Base-by-base conservation (phyloP, 2,329 filamentous ascomycete species). In the Salinomyces thailandicus region DNA sequence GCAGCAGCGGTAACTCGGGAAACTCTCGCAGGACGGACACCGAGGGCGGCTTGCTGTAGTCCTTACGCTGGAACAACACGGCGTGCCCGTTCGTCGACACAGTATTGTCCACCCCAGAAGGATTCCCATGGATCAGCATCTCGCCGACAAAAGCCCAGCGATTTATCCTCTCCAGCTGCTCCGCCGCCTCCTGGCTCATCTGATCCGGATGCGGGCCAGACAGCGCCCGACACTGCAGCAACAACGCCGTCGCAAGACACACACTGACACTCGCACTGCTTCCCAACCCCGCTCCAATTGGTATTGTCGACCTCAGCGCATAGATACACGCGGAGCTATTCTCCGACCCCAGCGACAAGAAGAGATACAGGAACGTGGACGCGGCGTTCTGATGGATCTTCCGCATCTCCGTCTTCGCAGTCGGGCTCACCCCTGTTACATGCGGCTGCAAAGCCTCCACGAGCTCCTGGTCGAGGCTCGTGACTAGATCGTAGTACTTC, bases 111-210 rank as follows among this genome's bases (percentile, higher is more conserved):
- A 98, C 85, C 0, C 91, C 91, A 0, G 85, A 94, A 1, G 91
- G 91, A 54, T 93, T 96, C 24, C 89, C 91, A 57, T 98, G 91
- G 45, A 96, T 95, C 62, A 86, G 91, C 77, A 96, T 82, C 60
- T 98, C 91, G 16, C 82, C 82, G 1, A 98, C 91, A 60, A 95
- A 96, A 0, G 91, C 87, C 91, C 93, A 98, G 43, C 83, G 75
- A 61, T 98, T 98, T 63, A 98, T 95, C 45, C 89, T 78, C 64
- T 96, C 87, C 18, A 96, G 73, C 58, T 98, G 89, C 29, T 86
- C 63, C 41, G 83, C 78, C n/a, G 85, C 85, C 63, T 98, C 91
- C 37, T 85, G 79, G 1, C 77, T 64, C 3, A 86, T 85, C 60
- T 96, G 89, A 52, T 96, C 89, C 0, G 84, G 83, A 56, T 96